Conservation (phyloP, 2,329 filamentous ascomycete species). For the Gaeumannomyces tritici region DNA sequence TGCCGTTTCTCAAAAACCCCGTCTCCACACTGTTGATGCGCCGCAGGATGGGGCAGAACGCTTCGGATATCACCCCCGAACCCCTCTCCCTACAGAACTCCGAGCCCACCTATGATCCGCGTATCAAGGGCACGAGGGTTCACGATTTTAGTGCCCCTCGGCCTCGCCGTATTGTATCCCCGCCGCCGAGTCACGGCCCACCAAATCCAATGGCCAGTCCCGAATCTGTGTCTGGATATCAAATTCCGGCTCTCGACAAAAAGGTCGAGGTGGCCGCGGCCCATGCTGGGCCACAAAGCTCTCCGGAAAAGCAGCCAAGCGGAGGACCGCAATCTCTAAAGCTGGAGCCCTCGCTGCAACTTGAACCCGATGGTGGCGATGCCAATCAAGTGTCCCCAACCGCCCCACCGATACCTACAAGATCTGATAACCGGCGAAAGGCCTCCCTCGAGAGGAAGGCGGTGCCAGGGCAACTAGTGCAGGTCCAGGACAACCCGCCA, state of each 20-base stretch:
- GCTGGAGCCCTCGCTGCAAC: too few species aligned
- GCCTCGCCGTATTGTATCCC: conserved; percentile 29
- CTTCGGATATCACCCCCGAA: conserved; percentile 30
- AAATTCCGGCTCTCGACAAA: too few species aligned
- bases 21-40: conserved; percentile 50
- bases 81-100: conserved; percentile 28
- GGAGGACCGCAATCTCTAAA: neutral
- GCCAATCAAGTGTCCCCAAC: too few species aligned
- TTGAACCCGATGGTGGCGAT: too few species aligned
- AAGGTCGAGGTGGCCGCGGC: neutral
- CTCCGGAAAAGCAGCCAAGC: neutral
- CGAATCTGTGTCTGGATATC: too few species aligned
- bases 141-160: conserved; percentile 58
- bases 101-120: conserved; percentile 46
- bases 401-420: too few species aligned
- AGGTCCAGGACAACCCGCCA: conserved; percentile 8
- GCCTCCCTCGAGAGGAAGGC: conserved; percentile 13
- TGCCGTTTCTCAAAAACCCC: conserved; percentile 50
- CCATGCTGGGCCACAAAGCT: neutral
- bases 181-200: neutral
- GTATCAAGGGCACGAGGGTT: conserved; percentile 51
- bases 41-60: conserved; percentile 42
- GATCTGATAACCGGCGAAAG: too few species aligned
- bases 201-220: neutral
- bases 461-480: neutral